These are phyloP conservation scores for Straminergon stramineum DNA, from an alignment of 225 moss, liverwort and hornwort genomes.

Conservation along the genomic window DNA sequence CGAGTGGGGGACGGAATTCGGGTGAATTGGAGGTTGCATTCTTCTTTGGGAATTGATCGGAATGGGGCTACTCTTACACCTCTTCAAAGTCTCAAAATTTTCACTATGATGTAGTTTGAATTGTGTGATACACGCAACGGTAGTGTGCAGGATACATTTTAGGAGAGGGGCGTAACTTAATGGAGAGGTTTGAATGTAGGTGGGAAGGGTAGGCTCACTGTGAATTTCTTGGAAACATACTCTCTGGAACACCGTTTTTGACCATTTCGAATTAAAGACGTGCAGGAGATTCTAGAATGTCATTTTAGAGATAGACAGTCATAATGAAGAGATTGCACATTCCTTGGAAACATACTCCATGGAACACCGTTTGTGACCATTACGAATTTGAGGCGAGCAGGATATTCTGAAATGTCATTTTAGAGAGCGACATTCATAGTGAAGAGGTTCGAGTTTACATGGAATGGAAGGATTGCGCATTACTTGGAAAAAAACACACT, in stretches of 20 bases:
- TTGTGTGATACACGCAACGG: not conserved
- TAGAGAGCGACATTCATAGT: not conserved
- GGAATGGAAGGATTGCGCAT: not conserved
- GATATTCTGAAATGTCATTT: not conserved
- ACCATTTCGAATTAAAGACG: not conserved
- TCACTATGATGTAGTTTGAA: not conserved
- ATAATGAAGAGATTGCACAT: not conserved
- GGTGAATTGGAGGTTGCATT: not conserved
- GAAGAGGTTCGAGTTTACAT: not conserved
- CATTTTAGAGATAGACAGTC: not conserved
- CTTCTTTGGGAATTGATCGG: not conserved
- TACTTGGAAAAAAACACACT: not conserved
- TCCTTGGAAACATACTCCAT: not conserved
- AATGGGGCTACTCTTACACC: not conserved
- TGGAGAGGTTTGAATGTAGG: not conserved
- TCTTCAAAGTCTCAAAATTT: not conserved
- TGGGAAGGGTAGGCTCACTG: not conserved
- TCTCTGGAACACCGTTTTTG: not conserved
- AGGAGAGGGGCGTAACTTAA: too few relatives aligned
- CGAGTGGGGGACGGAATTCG: not conserved
- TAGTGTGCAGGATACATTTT: not conserved
- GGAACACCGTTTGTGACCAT: not conserved
- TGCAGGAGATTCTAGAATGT: not conserved
- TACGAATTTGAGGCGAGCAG: not conserved
- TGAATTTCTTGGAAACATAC: not conserved